Evolutionary conservation across 2,329 filamentous ascomycete genomes (phyloP), one percentile per base, ranked within the genome.

Genomic region (Cordyceps cicadae): DNA sequence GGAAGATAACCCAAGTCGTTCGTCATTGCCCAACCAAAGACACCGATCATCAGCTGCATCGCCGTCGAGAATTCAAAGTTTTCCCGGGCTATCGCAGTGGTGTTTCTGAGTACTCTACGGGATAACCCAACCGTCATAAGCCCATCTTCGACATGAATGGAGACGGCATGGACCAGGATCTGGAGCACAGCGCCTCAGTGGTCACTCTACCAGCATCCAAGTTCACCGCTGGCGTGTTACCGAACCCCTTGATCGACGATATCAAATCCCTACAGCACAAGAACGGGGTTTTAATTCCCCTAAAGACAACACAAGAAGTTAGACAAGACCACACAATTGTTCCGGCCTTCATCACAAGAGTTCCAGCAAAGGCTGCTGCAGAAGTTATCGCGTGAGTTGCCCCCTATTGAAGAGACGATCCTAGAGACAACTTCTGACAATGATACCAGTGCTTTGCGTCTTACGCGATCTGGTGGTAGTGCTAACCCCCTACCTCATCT

Each of bases 351-450:
- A 84, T 90, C 64, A 87, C 90, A 54, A 81, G 87, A 68, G 82
- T 89, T 59, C 89, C 89, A 52, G 83, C 86, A 64, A 89, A 86
- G 72, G 80, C 81, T 67, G 88, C 89, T 65, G 90, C 88, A 72
- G 79, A 82, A 65, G 81, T 91, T 68, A 82, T 94, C 69, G 85
- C 81, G 89, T 92, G 76, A 72, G 84, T 79, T 57, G 24, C 59
- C 50, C 14, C 14, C 17, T 58, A 43, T 29, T 56, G 43, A 50
- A 43, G 24, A n/a, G 56, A 41, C 24, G 32, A 14, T 5, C 6
- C 8, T 14, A 24, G 3, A 19, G 49, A 14, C 32, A n/a, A 17
- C 17, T n/a, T 60, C 67, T 69, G 53, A 71, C 57, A 39, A 24
- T 11, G 32, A 56, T 39, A 24, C 37, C 65, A 86, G 84, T 64